Conservation (phyloP, 441 rosid species). For the Eugenia klotzschiana region DNA sequence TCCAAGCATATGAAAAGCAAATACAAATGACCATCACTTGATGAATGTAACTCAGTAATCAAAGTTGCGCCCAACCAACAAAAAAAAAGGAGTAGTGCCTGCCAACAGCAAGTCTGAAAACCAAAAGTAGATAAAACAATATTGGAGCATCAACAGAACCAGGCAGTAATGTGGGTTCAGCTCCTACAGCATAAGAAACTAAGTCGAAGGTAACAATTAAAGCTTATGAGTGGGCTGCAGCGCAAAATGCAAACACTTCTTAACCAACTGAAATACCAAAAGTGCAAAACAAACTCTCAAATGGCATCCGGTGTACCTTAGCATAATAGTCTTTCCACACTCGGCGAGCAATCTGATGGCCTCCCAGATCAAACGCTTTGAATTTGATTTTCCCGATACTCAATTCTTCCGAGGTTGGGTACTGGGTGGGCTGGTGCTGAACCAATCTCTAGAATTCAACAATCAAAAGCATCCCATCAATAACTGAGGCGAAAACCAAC, state of each 20-base stretch:
- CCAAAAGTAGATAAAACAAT: neutral
- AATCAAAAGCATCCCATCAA: neutral
- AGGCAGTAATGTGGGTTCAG: neutral
- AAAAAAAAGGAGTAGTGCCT: neutral
- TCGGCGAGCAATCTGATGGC: constrained; percentile 89
- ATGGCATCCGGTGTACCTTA: constrained; percentile 28
- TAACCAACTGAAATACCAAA: neutral
- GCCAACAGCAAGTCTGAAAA: neutral
- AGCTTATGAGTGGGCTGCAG: neutral
- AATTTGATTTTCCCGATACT: constrained; percentile 86
- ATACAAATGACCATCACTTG: neutral
- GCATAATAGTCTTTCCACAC: constrained; percentile 95
- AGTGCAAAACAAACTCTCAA: neutral
- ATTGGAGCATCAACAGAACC: neutral
- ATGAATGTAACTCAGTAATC: neutral
- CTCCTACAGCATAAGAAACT: neutral
- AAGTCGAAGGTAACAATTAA: neutral
- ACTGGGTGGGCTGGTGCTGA: constrained; percentile 89
- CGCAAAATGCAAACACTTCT: neutral
- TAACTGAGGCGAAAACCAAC: neutral
- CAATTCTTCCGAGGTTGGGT: constrained; percentile 82
- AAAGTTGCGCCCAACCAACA: neutral
- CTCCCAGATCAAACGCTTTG: constrained; percentile 91
- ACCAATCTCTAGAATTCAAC: constrained; percentile 52
- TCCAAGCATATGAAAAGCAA: neutral